Percentiles rank a stretch among this genome's conserved stretches.
phyloP scores from a whole-genome alignment of 768 basidiomycete species.

The Mrakia blollopis region DNA sequence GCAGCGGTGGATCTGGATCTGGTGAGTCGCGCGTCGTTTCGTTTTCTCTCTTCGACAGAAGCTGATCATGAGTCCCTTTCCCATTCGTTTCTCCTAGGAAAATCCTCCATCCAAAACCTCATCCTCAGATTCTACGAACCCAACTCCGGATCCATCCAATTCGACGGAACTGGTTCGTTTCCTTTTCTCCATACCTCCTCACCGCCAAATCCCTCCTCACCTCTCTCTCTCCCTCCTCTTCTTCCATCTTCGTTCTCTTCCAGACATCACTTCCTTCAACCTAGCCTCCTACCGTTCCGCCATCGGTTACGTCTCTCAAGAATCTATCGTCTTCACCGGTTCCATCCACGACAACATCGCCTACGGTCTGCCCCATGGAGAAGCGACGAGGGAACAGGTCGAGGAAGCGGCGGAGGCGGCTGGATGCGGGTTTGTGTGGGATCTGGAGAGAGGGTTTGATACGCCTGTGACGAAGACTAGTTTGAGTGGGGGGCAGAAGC shows the following conservation, averaged over 20 bases:
- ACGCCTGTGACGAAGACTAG: conserved; percentile 29
- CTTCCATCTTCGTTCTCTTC: too few relatives aligned
- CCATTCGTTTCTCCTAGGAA: conserved; percentile 5
- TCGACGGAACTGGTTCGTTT: conserved; percentile 27
- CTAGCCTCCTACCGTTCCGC: conserved; percentile 25
- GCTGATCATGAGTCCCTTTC: not conserved
- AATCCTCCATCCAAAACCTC: conserved; percentile 31
- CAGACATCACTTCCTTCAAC: conserved; percentile 12
- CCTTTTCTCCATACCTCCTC: not conserved
- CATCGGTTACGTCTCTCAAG: conserved; percentile 32
- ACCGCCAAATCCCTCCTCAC: not conserved
- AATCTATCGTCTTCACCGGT: conserved; percentile 31
- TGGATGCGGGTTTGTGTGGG: conserved; percentile 29
- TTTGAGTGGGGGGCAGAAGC: conserved; percentile 29
- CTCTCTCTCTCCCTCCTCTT: not conserved
- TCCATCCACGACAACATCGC: conserved; percentile 32
- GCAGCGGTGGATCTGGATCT: conserved; percentile 14
- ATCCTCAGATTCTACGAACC: conserved; percentile 33
- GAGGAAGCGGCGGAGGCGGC: conserved; percentile 26
- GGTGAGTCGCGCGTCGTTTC: not conserved
- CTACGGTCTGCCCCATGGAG: conserved; percentile 25
- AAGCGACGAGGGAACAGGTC: conserved; percentile 26
- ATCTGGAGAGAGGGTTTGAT: conserved; percentile 24
- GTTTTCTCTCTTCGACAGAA: not conserved
- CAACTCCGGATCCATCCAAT: conserved; percentile 23